A percentile compares a stretch with the other conserved stretches of the same genome.
Evolutionary conservation across 352 stramenopile genomes (phyloP).

Genomic region (Phytophthora citrophthora): DNA sequence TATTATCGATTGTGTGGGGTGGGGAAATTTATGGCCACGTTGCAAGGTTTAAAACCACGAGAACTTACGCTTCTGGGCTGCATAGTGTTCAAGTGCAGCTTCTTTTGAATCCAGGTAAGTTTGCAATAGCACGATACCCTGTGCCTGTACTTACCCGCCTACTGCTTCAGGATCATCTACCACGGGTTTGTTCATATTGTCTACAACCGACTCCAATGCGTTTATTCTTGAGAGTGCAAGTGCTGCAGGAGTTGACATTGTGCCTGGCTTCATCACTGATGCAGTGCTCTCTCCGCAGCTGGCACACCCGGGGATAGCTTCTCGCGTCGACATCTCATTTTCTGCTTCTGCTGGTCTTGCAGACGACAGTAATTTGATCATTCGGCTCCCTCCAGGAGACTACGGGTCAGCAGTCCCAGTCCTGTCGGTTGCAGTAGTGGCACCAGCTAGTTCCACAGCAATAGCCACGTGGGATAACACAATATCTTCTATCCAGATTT

Average conservation of each 20-base stretch:
- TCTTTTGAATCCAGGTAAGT: constrained; percentile 48
- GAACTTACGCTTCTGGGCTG: constrained; percentile 12
- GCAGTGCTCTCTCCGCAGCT: constrained; percentile 38
- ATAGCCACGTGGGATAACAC: constrained; percentile 46
- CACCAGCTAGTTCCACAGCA: constrained; percentile 29
- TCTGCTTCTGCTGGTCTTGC: constrained; percentile 52
- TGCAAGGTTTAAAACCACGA: constrained; percentile 16
- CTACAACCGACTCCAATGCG: constrained; percentile 44
- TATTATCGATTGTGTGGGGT: neutral
- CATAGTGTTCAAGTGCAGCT: constrained; percentile 30
- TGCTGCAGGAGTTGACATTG: constrained; percentile 35
- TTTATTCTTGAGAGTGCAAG: constrained; percentile 40
- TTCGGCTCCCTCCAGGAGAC: constrained; percentile 47
- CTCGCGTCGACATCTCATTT: constrained; percentile 51
- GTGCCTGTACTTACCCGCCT: constrained; percentile 1
- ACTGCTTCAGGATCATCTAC: constrained; percentile 35
- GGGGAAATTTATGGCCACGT: constrained; percentile 15
- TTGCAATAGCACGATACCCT: neutral
- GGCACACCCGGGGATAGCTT: constrained; percentile 55
- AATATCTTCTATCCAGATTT: constrained; percentile 41
- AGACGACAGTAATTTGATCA: constrained; percentile 41
- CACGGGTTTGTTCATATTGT: constrained; percentile 41
- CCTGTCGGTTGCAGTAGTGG: constrained; percentile 34
- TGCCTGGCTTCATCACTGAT: constrained; percentile 39
- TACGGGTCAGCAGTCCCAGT: constrained; percentile 37